Percentiles rank a stretch among this genome's conserved stretches.
Conservation (phyloP, 352 stramenopile genomes). For the Phytophthora rubi region DNA sequence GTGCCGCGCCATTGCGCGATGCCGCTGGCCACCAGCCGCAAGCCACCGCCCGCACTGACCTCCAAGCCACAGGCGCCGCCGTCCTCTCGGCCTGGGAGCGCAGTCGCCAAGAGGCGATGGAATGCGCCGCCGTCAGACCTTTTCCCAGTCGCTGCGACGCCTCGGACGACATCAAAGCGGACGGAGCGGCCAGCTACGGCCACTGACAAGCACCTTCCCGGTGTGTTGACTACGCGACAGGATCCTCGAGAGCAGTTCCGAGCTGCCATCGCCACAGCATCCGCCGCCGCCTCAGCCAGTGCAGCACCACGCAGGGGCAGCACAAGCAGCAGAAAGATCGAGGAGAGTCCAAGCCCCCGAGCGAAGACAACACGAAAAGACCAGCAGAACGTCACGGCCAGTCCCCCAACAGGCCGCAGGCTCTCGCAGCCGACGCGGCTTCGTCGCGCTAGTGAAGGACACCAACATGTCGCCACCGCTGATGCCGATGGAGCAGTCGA, state of each 20-base stretch:
- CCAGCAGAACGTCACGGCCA: neutral
- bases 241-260: conserved; percentile 29
- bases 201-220: conserved; percentile 5
- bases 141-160: conserved; percentile 21
- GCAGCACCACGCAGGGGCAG: conserved; percentile 2
- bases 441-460: conserved; percentile 6
- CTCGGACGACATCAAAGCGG: neutral
- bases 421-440: conserved; percentile 11
- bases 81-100: conserved; percentile 15
- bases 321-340: conserved; percentile 2
- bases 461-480: neutral
- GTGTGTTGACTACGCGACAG: conserved; percentile 3
- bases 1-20: neutral
- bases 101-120: conserved; percentile 35
- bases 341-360: neutral
- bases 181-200: conserved; percentile 1
- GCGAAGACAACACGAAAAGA: conserved; percentile 10
- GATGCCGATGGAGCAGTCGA: conserved; percentile 8
- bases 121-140: conserved; percentile 34
- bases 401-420: conserved; percentile 6
- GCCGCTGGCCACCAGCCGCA: conserved; percentile 1
- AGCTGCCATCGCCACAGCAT: conserved; percentile 15
- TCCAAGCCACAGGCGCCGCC: conserved; percentile 24
- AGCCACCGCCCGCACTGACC: conserved; percentile 8
- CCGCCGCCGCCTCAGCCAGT: neutral